phyloP scores from a whole-genome alignment of 176 grass and related monocot species.

The Juncus inflexus region DNA sequence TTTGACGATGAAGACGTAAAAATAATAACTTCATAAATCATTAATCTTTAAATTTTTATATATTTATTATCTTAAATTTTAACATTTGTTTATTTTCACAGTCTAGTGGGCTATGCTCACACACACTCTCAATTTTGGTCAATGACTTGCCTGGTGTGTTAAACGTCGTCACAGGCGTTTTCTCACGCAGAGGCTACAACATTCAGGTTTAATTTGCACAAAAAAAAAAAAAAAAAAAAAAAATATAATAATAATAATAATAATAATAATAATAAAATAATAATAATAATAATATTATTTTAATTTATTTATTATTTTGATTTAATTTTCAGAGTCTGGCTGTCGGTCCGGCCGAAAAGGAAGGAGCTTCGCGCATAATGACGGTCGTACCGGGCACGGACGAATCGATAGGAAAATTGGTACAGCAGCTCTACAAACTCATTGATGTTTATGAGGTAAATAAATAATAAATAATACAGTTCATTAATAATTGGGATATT shows the following conservation, averaged over 20 bases:
- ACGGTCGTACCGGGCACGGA: conserved; percentile 87
- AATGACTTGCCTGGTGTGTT: conserved; percentile 87
- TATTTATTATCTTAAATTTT: too few relatives aligned
- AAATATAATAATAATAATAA: too few relatives aligned
- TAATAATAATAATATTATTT: too few relatives aligned
- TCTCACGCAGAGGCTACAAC: conserved; percentile 96
- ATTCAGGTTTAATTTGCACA: conserved; percentile 68
- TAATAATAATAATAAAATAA: too few relatives aligned
- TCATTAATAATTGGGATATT: background rate
- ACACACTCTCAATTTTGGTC: conserved; percentile 93
- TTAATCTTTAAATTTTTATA: too few relatives aligned
- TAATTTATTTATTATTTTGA: too few relatives aligned
- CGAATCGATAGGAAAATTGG: conserved; percentile 77
- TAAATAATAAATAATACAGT: conserved; percentile 6
- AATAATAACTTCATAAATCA: conserved; percentile 22
- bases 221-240: too few relatives aligned
- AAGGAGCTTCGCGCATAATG: conserved; percentile 80
- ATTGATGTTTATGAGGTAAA: conserved; percentile 79
- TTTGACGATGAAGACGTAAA: conserved; percentile 95
- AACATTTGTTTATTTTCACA: conserved; percentile 25
- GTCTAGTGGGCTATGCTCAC: conserved; percentile 67
- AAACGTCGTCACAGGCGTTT: conserved; percentile 89
- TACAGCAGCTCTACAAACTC: conserved; percentile 87
- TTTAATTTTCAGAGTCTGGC: conserved; percentile 64
- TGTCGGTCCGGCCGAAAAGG: conserved; percentile 74